Conservation (phyloP, 768 basidiomycete species). For the Serendipita sp. region DNA sequence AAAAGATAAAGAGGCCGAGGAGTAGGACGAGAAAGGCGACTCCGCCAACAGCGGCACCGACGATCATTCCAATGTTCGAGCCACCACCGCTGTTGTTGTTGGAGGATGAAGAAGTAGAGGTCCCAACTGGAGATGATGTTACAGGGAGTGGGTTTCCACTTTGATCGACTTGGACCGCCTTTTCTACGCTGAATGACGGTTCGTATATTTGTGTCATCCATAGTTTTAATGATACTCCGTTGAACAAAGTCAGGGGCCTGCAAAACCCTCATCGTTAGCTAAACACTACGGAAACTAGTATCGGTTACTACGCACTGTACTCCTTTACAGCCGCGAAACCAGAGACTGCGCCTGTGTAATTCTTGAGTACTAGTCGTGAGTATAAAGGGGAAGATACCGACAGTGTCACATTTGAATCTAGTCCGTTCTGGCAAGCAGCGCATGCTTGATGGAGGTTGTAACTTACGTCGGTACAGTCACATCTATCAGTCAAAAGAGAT, state of each 20-base stretch:
- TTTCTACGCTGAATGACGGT: neutral
- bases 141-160: neutral
- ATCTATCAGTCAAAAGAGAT: neutral
- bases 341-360: too few relatives aligned
- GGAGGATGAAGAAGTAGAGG: neutral
- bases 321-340: too few relatives aligned
- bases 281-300: too few relatives aligned
- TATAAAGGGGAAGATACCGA: too few relatives aligned
- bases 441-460: slow-evolving; percentile 3
- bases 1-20: neutral
- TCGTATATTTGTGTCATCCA: neutral
- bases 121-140: neutral
- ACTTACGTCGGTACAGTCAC: neutral
- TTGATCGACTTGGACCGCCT: neutral
- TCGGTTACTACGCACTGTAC: too few relatives aligned
- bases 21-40: neutral
- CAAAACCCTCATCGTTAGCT: neutral
- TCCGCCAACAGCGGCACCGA: neutral
- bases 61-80: neutral
- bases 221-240: neutral
- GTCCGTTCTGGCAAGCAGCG: neutral
- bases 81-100: neutral
- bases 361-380: too few relatives aligned
- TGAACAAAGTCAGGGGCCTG: neutral
- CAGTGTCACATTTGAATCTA: too few relatives aligned